Conservation (phyloP, 2,329 filamentous ascomycete species). For the Phoma sp. region DNA sequence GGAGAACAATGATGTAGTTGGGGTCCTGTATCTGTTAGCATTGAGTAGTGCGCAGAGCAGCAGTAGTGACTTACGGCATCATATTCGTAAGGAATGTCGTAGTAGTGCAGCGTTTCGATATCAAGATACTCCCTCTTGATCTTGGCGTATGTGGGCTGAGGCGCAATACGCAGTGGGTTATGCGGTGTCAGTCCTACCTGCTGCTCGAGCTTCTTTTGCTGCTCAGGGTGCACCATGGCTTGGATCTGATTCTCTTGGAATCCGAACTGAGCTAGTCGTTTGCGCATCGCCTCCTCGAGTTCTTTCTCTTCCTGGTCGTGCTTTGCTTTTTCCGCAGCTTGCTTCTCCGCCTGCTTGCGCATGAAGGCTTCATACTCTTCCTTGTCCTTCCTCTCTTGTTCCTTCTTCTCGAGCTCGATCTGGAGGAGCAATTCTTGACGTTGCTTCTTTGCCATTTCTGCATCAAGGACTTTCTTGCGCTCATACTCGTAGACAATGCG, state of each 20-base stretch:
- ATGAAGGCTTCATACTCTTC: slow-evolving; percentile 52
- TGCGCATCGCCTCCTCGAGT: slow-evolving; percentile 56
- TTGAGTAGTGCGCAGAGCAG: neutral
- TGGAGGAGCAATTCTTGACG: slow-evolving; percentile 50
- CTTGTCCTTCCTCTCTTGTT: slow-evolving; percentile 52
- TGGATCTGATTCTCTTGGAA: slow-evolving; percentile 59
- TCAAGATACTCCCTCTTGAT: slow-evolving; percentile 56
- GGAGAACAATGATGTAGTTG: slow-evolving; percentile 59
- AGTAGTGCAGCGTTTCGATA: slow-evolving; percentile 57
- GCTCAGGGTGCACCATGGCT: slow-evolving; percentile 57
- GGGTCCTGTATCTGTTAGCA: slow-evolving; percentile 42
- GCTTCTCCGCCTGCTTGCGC: slow-evolving; percentile 50
- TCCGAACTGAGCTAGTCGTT: slow-evolving; percentile 53
- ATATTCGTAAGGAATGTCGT: slow-evolving; percentile 57
- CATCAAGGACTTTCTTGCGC: slow-evolving; percentile 46
- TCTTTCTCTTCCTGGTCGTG: slow-evolving; percentile 51
- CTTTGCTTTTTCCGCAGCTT: slow-evolving; percentile 51
- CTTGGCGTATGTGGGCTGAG: slow-evolving; percentile 56
- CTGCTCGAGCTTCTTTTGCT: slow-evolving; percentile 44
- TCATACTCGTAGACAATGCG: slow-evolving; percentile 48
- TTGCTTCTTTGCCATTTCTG: slow-evolving; percentile 46
- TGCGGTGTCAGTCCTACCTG: slow-evolving; percentile 44
- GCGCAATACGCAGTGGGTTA: slow-evolving; percentile 42
- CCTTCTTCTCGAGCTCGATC: slow-evolving; percentile 50
- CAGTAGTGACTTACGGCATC: slow-evolving; percentile 52